phyloP scores from a whole-genome alignment of 495 filamentous ascomycete genomes.

The Aspergillus campestris region DNA sequence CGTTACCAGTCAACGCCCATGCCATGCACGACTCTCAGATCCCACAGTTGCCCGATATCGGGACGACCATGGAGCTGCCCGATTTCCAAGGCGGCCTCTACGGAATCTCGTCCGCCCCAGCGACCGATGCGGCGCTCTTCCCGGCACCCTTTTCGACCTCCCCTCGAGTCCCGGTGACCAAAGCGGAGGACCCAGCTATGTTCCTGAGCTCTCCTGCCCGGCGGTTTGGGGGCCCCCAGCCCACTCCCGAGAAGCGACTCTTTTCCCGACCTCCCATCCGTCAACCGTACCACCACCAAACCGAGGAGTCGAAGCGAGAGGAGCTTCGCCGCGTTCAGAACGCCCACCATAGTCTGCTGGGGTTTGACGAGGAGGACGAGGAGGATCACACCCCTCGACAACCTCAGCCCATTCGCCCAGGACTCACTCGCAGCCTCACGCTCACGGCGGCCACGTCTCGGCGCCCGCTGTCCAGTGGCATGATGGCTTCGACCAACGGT shows the following conservation, averaged over 20 bases:
- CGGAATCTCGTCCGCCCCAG: constrained; percentile 21
- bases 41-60: constrained; percentile 34
- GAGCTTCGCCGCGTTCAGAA: constrained; percentile 35
- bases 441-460: constrained; percentile 25
- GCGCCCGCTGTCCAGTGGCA: constrained; percentile 19
- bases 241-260: constrained; percentile 26
- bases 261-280: constrained; percentile 23
- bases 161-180: constrained; percentile 30
- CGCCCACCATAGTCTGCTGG: constrained; percentile 8
- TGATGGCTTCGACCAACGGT: constrained; percentile 29
- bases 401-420: constrained; percentile 33
- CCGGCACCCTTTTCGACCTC: constrained; percentile 42
- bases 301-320: constrained; percentile 48
- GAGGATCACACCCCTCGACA: constrained; percentile 33
- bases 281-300: constrained; percentile 52
- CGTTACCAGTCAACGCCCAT: constrained; percentile 8
- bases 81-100: constrained; percentile 26
- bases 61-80: constrained; percentile 30
- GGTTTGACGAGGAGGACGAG: constrained; percentile 32
- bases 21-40: constrained; percentile 16
- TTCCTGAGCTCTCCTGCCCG: constrained; percentile 47
- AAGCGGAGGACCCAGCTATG: constrained; percentile 46
- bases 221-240: constrained; percentile 36
- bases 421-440: constrained; percentile 51
- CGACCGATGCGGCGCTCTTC: constrained; percentile 35